phyloP scores from a whole-genome alignment of 2,329 filamentous ascomycete genomes.

The Xylaria sp. region DNA sequence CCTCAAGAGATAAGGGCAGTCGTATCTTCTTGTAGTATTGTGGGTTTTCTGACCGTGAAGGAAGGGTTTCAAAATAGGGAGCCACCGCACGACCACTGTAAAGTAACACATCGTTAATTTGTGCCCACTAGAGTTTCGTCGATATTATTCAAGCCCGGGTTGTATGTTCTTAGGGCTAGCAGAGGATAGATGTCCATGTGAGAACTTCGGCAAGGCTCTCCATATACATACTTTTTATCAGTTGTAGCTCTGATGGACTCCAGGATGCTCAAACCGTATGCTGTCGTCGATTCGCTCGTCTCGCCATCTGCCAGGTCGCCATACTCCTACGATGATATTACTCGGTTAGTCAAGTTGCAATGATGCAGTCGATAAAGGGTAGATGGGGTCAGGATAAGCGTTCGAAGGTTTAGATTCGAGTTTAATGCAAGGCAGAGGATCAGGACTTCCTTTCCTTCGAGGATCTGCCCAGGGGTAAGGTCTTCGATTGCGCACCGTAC shows the following conservation, averaged over 20 bases:
- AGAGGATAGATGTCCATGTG: neutral
- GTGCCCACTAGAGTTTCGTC: slow-evolving; percentile 11
- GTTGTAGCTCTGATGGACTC: slow-evolving; percentile 79
- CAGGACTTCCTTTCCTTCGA: slow-evolving; percentile 24
- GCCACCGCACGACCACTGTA: slow-evolving; percentile 77
- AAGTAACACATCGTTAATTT: slow-evolving; percentile 41
- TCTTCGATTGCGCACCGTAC: slow-evolving; percentile 38
- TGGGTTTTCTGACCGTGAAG: slow-evolving; percentile 70
- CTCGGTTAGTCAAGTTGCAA: slow-evolving; percentile 29
- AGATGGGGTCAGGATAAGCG: slow-evolving; percentile 32
- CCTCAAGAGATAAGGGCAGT: slow-evolving; percentile 81
- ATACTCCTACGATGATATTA: slow-evolving; percentile 52
- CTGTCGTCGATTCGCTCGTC: slow-evolving; percentile 74
- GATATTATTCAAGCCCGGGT: neutral
- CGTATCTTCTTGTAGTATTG: slow-evolving; percentile 83
- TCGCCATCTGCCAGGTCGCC: slow-evolving; percentile 67
- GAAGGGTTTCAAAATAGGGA: slow-evolving; percentile 78
- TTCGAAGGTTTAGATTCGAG: slow-evolving; percentile 20
- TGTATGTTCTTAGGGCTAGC: neutral
- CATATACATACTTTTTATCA: slow-evolving; percentile 78
- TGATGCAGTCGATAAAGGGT: slow-evolving; percentile 10
- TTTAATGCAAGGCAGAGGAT: slow-evolving; percentile 13
- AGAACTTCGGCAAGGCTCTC: slow-evolving; percentile 5
- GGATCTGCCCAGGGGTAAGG: slow-evolving; percentile 35
- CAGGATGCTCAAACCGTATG: slow-evolving; percentile 77